Evolutionary conservation across 371 early-diverging fungal genomes (phyloP).

Genomic region (Syncephalis plumigaleata): DNA sequence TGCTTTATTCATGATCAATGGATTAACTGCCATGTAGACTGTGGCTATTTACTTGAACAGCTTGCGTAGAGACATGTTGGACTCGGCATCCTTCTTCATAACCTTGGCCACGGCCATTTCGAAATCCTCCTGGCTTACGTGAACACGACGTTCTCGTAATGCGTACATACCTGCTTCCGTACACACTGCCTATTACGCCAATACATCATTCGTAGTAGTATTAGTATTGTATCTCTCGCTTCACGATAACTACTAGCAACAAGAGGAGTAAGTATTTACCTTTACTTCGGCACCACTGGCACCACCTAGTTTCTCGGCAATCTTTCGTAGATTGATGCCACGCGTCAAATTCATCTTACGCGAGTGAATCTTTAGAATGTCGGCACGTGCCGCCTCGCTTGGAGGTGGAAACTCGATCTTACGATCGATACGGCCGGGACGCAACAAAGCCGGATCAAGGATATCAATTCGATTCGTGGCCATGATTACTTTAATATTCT

Average conservation of each 20-base stretch:
- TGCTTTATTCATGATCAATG: no score
- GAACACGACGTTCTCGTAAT: slow-evolving; percentile 93
- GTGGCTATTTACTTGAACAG: slow-evolving; percentile 71
- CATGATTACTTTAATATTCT: slow-evolving; percentile 99
- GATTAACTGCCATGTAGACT: no score
- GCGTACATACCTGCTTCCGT: slow-evolving; percentile 99
- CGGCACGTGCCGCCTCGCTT: slow-evolving; percentile 89
- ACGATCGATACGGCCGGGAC: slow-evolving; percentile 98
- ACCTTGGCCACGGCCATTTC: slow-evolving; percentile 99
- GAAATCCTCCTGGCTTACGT: slow-evolving; percentile 99
- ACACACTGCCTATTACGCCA: slow-evolving; percentile 71
- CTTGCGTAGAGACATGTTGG: slow-evolving; percentile 90
- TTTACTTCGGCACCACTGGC: slow-evolving; percentile 98
- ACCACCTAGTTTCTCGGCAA: slow-evolving; percentile 91
- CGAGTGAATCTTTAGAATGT: slow-evolving; percentile 98
- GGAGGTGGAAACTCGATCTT: slow-evolving; percentile 99
- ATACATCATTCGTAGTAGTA: not conserved
- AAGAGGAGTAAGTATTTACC: no score
- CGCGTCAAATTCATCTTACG: slow-evolving; percentile 98
- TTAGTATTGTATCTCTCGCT: not conserved
- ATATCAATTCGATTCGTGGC: slow-evolving; percentile 99
- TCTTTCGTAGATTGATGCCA: slow-evolving; percentile 92
- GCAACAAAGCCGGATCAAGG: slow-evolving; percentile 91
- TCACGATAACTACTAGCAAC: slow-evolving; percentile 2
- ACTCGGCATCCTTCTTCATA: slow-evolving; percentile 96